A percentile compares a stretch with the other conserved stretches of the same genome.
Conservation (phyloP, 768 basidiomycete species). For the Termitomyces sp. region DNA sequence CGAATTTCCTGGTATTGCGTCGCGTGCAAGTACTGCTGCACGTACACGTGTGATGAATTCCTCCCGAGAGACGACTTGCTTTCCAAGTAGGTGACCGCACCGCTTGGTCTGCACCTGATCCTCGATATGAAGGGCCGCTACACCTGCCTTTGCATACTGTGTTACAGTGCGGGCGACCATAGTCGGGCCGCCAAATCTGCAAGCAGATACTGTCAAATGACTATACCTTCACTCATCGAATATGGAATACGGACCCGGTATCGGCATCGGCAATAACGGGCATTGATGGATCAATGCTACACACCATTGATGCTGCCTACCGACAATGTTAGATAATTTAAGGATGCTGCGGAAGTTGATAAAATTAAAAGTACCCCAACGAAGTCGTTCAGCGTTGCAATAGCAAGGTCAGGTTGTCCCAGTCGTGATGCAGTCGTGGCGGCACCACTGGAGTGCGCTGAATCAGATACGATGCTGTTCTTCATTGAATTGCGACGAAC, state of each 20-base stretch:
- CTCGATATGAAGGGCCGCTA: conserved; percentile 75
- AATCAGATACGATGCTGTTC: not conserved
- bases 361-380: conserved; percentile 37
- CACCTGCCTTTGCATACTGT: conserved; percentile 64
- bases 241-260: conserved; percentile 45
- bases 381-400: conserved; percentile 75
- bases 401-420: conserved; percentile 74
- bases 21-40: conserved; percentile 72
- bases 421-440: conserved; percentile 77
- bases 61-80: conserved; percentile 76
- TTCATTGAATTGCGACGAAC: conserved; percentile 19
- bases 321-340: not conserved
- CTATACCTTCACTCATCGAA: not conserved
- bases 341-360: not conserved
- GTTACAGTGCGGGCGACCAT: conserved; percentile 72
- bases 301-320: conserved; percentile 65
- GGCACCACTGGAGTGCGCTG: conserved; percentile 45
- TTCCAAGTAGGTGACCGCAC: conserved; percentile 75
- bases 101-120: conserved; percentile 82
- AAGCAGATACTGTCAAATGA: not conserved
- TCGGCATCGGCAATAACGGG: conserved; percentile 81
- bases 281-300: conserved; percentile 52
- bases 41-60: conserved; percentile 71
- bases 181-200: conserved; percentile 62
- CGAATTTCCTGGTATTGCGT: conserved; percentile 67